phyloP scores from a whole-genome alignment of 495 filamentous ascomycete species.

The Platismatia glauca region DNA sequence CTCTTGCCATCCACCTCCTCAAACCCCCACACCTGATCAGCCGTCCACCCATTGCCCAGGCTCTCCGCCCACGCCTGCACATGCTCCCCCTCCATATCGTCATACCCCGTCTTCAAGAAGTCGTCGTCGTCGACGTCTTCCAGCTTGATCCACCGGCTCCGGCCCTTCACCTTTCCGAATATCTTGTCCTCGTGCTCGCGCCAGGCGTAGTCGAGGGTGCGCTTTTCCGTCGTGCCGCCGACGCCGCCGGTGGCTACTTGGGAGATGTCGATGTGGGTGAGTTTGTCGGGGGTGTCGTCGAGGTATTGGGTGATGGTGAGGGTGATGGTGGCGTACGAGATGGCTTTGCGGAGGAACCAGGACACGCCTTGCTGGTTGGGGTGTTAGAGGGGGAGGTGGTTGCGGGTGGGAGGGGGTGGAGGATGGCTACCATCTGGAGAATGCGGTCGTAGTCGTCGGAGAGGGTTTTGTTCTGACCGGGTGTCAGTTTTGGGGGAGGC shows the following conservation, averaged over 20 bases:
- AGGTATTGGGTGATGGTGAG: constrained; percentile 58
- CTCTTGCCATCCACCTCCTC: constrained; percentile 42
- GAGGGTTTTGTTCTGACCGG: constrained; percentile 63
- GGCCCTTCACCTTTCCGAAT: constrained; percentile 64
- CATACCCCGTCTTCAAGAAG: constrained; percentile 38
- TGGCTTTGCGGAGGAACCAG: constrained; percentile 74
- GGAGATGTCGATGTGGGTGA: constrained; percentile 70
- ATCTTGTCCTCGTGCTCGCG: constrained; percentile 71
- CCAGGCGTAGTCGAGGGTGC: constrained; percentile 58
- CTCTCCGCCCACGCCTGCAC: constrained; percentile 43
- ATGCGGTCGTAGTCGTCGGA: constrained; percentile 63
- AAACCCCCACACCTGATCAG: constrained; percentile 36
- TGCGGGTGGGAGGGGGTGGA: constrained; percentile 6
- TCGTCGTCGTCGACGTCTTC: constrained; percentile 33
- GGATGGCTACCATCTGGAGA: constrained; percentile 50
- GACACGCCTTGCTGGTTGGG: constrained; percentile 59
- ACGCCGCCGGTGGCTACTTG: constrained; percentile 71
- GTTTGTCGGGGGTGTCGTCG: constrained; percentile 27
- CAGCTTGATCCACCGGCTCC: constrained; percentile 44
- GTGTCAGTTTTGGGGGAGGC: constrained; percentile 10
- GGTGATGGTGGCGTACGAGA: constrained; percentile 62
- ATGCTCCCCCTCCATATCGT: constrained; percentile 31
- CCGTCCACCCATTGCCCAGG: constrained; percentile 37
- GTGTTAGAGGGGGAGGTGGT: constrained; percentile 14
- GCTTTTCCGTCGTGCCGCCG: constrained; percentile 60